These are phyloP conservation scores for Geotrichum siamense DNA, from an alignment of 1,139 yeast genomes.

Conservation along the genomic window DNA sequence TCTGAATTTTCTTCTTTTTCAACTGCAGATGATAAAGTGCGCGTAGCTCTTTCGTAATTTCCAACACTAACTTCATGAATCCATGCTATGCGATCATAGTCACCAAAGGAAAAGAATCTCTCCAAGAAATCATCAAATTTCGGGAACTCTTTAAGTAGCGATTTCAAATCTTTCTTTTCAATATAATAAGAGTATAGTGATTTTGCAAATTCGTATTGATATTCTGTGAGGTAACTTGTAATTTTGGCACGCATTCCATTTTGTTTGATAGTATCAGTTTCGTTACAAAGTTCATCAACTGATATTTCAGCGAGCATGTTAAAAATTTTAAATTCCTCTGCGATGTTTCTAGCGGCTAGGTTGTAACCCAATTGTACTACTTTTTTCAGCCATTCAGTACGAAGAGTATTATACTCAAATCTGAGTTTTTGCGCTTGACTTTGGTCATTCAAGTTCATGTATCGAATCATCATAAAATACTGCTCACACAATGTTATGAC, in stretches of 20 bases:
- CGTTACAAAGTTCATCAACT: conserved; percentile 41
- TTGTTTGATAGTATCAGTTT: conserved; percentile 28
- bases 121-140: conserved; percentile 46
- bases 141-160: conserved; percentile 52
- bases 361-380: conserved; percentile 44
- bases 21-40: conserved; percentile 34
- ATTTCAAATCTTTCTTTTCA: conserved; percentile 46
- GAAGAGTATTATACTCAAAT: no score
- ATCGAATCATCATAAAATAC: no score
- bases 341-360: conserved; percentile 52
- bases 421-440: no score
- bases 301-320: conserved; percentile 58
- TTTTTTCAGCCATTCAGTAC: conserved; percentile 48
- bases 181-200: conserved; percentile 57
- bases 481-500: conserved; percentile 30
- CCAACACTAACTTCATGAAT: conserved; percentile 52
- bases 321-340: conserved; percentile 62
- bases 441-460: no score
- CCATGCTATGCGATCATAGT: conserved; percentile 62
- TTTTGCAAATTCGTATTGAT: conserved; percentile 63
- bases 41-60: conserved; percentile 47
- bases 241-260: conserved; percentile 31
- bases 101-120: conserved; percentile 44
- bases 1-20: conserved; percentile 20
- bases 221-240: conserved; percentile 49